Conservation (phyloP, 441 rosid species). For the Mallotus japonicus region DNA sequence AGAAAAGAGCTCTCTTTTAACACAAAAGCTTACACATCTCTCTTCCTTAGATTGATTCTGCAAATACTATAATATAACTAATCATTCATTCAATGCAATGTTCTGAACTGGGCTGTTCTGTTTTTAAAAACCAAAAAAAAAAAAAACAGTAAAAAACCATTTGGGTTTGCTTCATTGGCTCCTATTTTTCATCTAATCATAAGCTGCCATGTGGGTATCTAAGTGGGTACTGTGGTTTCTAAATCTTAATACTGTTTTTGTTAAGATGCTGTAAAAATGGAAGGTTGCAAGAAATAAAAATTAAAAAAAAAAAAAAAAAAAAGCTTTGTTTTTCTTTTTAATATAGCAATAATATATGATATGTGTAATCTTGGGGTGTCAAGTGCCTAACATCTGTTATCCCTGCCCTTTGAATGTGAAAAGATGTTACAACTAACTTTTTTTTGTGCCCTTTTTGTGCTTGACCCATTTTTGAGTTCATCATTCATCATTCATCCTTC, state of each 20-base stretch:
- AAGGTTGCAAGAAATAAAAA: background rate
- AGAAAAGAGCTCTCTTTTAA: background rate
- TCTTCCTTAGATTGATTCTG: background rate
- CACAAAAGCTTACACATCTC: conserved; percentile 25
- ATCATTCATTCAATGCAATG: conserved; percentile 7
- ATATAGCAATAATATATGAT: background rate
- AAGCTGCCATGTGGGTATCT: background rate
- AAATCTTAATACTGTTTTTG: background rate
- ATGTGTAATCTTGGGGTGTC: conserved; percentile 29
- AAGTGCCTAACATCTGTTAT: conserved; percentile 33
- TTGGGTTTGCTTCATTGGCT: conserved; percentile 3
- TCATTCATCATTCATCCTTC: background rate
- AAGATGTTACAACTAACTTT: conserved; percentile 37
- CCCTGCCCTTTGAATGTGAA: conserved; percentile 29
- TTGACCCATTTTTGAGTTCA: background rate
- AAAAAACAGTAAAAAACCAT: background rate
- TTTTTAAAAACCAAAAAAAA: background rate
- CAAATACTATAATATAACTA: conserved; percentile 20
- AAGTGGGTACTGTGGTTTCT: background rate
- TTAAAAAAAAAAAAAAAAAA: too few relatives aligned
- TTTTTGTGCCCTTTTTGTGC: background rate
- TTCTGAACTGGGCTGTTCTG: conserved; percentile 14
- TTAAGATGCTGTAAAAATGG: background rate
- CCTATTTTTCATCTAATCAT: background rate
- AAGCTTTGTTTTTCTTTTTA: background rate